These are phyloP conservation scores for Corymbia maculata DNA, from an alignment of 345 rosid species.

Conservation along the genomic window DNA sequence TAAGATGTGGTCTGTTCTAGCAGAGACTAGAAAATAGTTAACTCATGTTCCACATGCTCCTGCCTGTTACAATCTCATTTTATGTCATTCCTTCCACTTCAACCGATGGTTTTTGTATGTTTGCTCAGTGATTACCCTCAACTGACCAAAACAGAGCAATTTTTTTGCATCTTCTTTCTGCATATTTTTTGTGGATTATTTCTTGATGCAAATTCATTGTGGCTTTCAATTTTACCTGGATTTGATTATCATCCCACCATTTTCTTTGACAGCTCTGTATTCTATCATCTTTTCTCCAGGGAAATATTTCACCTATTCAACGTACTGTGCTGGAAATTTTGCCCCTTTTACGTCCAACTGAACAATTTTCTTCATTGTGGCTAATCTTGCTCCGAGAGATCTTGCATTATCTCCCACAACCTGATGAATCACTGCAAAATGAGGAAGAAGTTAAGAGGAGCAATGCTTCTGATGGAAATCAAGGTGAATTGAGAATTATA, in stretches of 20 bases:
- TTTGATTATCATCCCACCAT: neutral
- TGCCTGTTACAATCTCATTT: neutral
- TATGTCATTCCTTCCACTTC: neutral
- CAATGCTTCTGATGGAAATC: conserved; percentile 15
- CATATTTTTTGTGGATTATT: neutral
- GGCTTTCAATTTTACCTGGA: neutral
- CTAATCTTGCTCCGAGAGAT: conserved; percentile 54
- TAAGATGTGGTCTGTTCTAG: neutral
- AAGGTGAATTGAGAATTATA: conserved; percentile 18
- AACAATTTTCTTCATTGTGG: conserved; percentile 87
- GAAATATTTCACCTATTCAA: conserved; percentile 69
- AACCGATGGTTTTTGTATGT: neutral
- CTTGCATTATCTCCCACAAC: conserved; percentile 65
- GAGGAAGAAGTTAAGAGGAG: conserved; percentile 42
- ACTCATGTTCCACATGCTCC: neutral
- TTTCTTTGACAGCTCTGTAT: neutral
- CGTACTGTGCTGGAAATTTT: conserved; percentile 71
- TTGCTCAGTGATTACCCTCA: neutral
- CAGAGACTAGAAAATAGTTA: neutral
- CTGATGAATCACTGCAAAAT: conserved; percentile 29
- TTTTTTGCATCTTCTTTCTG: neutral
- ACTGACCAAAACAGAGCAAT: neutral
- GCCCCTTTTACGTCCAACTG: conserved; percentile 66
- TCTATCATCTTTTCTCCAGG: conserved; percentile 26
- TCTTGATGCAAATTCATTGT: neutral